Evolutionary conservation across 306 rosid genomes (phyloP), one percentile per base, ranked within the genome.

Genomic region (Prunus mume): DNA sequence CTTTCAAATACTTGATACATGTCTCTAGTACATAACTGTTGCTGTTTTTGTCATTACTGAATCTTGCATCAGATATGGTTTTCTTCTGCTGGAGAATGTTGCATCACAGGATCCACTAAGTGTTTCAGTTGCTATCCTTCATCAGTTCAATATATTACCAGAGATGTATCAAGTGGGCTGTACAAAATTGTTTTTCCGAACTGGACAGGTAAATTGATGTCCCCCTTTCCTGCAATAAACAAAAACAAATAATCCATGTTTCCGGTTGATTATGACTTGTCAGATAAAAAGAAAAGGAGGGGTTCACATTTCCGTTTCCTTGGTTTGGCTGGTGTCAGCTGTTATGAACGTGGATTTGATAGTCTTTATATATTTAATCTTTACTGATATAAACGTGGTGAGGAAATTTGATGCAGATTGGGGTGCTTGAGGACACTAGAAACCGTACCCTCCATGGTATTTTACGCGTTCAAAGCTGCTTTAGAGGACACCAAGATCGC

Each of bases 111-210:
- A 96, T 80, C 97, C 99, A 49, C 96, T 96, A 14, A 87, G 97
- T 73, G 98, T 92, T 84, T 96, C 99, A 12, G 99, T 96, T 54
- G 96, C 99, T 49, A 92, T 96, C 86, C 99, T 96, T 91, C 98
- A 96, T 50, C 99, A 92, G 87, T 96, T 96, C 85, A 86, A 91
- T 85, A 92, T 96, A 78, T 85, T 89, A 87, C 97, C 98, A 17
- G 99, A 96, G 71, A 91, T 96, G 99, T 96, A 87, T 83, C 99
- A 96, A 92, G 99, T 96, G 85, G 99, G 99, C 87, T 96, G 84
- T 87, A 96, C 98, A 67, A 95, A 95, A 78, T 81, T 95, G 84
- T 96, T 96, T 80, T 96, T 96, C 90, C 93, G 99, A 82, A 82
- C 99, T 52, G 98, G 99, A 78, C 99, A 96, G 99, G 99, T 96